These are phyloP conservation scores for Fraxinus angustifolia DNA, from an alignment of 305 asterid genomes.

Conservation along the genomic window DNA sequence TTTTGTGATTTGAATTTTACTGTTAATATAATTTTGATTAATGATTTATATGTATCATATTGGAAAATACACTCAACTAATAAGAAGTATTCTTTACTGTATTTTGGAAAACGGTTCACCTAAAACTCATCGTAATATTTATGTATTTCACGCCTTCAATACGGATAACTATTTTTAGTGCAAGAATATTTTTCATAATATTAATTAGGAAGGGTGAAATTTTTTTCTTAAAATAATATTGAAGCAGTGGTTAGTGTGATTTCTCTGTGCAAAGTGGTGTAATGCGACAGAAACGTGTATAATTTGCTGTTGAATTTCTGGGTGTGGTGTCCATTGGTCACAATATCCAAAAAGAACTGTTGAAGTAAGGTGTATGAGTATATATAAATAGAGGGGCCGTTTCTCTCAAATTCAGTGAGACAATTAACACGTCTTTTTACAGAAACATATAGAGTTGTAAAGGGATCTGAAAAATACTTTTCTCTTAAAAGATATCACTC, in stretches of 20 bases:
- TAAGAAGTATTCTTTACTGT: background rate
- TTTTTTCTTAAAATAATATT: background rate
- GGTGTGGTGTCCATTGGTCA: conserved; percentile 7
- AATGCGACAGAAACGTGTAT: conserved; percentile 27
- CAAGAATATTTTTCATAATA: background rate
- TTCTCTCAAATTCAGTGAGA: conserved; percentile 20
- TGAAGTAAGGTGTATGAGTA: background rate
- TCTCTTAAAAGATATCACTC: background rate
- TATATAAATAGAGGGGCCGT: conserved; percentile 20
- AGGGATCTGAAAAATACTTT: background rate
- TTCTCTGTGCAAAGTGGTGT: conserved; percentile 18
- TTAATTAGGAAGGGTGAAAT: background rate
- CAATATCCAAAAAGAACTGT: conserved; percentile 10
- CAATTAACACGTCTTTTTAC: background rate
- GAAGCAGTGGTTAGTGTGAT: background rate
- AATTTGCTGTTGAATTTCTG: conserved; percentile 2
- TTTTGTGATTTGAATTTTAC: background rate
- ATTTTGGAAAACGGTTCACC: background rate
- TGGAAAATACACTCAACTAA: too few species aligned
- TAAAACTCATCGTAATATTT: background rate
- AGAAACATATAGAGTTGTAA: background rate
- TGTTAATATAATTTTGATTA: background rate
- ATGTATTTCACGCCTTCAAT: background rate
- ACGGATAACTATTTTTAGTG: background rate
- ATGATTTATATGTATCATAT: background rate